Evolutionary conservation across 768 basidiomycete species (phyloP).

Genomic region (Cyclocybe aegerita): DNA sequence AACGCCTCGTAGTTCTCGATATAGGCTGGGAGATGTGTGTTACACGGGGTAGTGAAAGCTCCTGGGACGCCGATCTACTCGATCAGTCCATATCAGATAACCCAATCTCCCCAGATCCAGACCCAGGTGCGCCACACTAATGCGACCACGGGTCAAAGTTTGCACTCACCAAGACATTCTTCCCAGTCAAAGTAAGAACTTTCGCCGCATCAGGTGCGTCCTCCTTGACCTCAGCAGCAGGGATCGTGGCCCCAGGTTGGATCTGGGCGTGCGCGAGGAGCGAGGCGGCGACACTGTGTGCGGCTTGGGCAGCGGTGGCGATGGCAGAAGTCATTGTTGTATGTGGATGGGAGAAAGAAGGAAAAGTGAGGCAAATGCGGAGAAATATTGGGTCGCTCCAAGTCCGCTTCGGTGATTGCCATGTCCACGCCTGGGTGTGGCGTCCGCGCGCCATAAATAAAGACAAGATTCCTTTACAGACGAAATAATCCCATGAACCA

Average conservation of each 20-base stretch:
- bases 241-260: constrained; percentile 47
- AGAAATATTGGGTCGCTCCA: not conserved
- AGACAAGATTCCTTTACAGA: no score
- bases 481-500: no score
- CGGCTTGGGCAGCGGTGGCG: constrained; percentile 45
- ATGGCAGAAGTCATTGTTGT: constrained; percentile 47
- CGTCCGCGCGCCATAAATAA: no score
- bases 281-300: constrained; percentile 53
- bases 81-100: not conserved
- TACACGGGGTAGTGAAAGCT: constrained; percentile 75
- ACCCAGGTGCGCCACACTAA: not conserved
- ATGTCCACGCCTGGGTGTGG: no score
- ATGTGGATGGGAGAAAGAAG: not conserved
- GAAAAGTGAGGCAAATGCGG: not conserved
- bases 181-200: constrained; percentile 51
- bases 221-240: constrained; percentile 57
- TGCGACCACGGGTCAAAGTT: not conserved
- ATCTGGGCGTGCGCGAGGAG: constrained; percentile 49
- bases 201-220: constrained; percentile 42
- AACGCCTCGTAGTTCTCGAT: constrained; percentile 66
- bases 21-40: constrained; percentile 61
- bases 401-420: not conserved
- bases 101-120: not conserved
- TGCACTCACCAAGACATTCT: constrained; percentile 59
- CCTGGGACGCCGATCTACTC: constrained; percentile 71